Evolutionary conservation across 345 rosid genomes (phyloP), one percentile per base, ranked within the genome.

Genomic region (Populus davidiana): DNA sequence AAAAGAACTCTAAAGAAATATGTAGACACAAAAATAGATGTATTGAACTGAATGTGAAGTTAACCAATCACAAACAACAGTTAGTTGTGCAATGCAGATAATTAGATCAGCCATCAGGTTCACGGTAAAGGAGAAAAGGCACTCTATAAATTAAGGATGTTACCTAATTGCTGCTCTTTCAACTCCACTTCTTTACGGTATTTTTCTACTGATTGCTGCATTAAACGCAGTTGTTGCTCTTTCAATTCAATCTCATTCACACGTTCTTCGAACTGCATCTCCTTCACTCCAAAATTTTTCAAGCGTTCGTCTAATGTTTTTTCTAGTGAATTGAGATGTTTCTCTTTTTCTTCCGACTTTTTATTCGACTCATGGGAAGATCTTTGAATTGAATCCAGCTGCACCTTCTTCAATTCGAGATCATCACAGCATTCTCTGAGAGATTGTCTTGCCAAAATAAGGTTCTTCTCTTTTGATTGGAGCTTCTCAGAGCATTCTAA

Each of bases 211-310:
- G 77, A 75, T 64, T 56, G 70, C 63, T 29, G 52, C n/a, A 65
- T 13, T 10, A 67, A 50, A 54, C 27, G 52, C 41, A 41, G 14
- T 62, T 76, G 70, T 23, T 65, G 12, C 74, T 79, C 82, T 25
- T 81, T 78, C 21, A 81, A 69, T 38, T 66, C 75, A 33, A 83
- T 77, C 80, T 81, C 79, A 20, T 75, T 61, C 4, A 23, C n/a
- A 47, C 16, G 23, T 67, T 31, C 78, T 39, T 71, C 67, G 62
- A 79, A 72, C 54, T 73, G 70, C 79, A 71, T 79, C 68, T 78
- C 80, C 70, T 81, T 85, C 77, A 64, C 50, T 68, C 70, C 44
- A 69, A 80, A 44, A 39, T 71, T 44, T 72, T 49, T 77, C 68
- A 52, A 68, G 27, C 64, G 38, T 50, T 81, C 71, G 8, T 67